phyloP scores from a whole-genome alignment of 306 rosid species.

The cucumber (Cucumis sativus) region DNA sequence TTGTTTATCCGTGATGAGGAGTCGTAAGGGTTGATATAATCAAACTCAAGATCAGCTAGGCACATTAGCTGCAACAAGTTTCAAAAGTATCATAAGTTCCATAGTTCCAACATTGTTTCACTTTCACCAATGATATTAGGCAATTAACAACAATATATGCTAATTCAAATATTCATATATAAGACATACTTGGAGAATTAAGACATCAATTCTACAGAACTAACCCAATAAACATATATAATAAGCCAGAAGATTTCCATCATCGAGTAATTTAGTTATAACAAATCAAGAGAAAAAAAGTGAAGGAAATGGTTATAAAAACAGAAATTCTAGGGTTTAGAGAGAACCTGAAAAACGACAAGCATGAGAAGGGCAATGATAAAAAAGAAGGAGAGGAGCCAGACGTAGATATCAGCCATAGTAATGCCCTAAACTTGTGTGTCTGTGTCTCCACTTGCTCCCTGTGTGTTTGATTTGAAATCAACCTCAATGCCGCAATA shows the following conservation, averaged over 20 bases:
- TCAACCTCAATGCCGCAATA: neutral
- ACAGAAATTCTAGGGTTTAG: neutral
- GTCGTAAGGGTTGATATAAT: constrained; percentile 88
- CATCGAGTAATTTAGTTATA: neutral
- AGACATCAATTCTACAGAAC: neutral
- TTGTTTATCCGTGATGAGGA: constrained; percentile 53
- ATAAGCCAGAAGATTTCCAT: neutral
- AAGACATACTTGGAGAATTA: neutral
- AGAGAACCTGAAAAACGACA: constrained; percentile 72
- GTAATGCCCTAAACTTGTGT: constrained; percentile 4
- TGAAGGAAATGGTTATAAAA: neutral
- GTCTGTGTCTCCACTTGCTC: neutral
- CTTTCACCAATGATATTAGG: neutral
- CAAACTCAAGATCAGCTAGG: constrained; percentile 89
- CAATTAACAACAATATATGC: neutral
- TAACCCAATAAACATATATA: neutral
- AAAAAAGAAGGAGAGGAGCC: constrained; percentile 88
- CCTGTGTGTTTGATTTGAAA: neutral
- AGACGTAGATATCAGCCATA: constrained; percentile 64
- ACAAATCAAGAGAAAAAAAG: neutral
- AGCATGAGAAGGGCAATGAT: constrained; percentile 59
- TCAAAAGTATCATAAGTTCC: neutral
- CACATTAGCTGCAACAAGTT: constrained; percentile 80
- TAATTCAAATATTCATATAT: neutral
- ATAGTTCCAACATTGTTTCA: neutral